phyloP scores from a whole-genome alignment of 2,329 filamentous ascomycete genomes.

The Talaromyces funiculosus region DNA sequence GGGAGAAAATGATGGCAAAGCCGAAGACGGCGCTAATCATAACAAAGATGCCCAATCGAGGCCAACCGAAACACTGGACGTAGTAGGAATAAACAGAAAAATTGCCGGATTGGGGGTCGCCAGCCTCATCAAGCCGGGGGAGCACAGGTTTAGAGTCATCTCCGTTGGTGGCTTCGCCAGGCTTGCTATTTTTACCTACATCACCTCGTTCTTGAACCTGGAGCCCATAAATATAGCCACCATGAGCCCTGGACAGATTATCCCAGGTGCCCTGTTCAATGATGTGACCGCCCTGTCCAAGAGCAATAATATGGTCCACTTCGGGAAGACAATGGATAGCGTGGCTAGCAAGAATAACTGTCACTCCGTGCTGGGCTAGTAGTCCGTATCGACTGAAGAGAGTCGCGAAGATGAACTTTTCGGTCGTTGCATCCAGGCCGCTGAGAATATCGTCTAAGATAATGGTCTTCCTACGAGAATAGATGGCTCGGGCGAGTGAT shows the following conservation, averaged over 20 bases:
- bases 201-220: not conserved
- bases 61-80: not conserved
- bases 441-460: slow-evolving; percentile 36
- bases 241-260: slow-evolving; percentile 13
- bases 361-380: slow-evolving; percentile 19
- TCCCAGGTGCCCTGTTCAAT: slow-evolving; percentile 43
- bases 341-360: slow-evolving; percentile 37
- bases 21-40: not conserved
- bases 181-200: not conserved
- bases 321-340: slow-evolving; percentile 33
- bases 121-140: not conserved
- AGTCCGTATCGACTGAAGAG: slow-evolving; percentile 27
- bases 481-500: slow-evolving; percentile 29
- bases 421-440: slow-evolving; percentile 31
- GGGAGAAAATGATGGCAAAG: not conserved
- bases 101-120: not conserved
- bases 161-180: not conserved
- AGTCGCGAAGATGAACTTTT: slow-evolving; percentile 26
- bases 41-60: not conserved
- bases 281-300: slow-evolving; percentile 37
- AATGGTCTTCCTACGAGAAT: slow-evolving; percentile 25
- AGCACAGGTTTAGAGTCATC: not conserved
- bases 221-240: slow-evolving; percentile 1
- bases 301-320: slow-evolving; percentile 46
- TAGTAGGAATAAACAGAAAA: not conserved